Evolutionary conservation across 352 stramenopile species (phyloP).

Genomic region (Phytophthora syringae): DNA sequence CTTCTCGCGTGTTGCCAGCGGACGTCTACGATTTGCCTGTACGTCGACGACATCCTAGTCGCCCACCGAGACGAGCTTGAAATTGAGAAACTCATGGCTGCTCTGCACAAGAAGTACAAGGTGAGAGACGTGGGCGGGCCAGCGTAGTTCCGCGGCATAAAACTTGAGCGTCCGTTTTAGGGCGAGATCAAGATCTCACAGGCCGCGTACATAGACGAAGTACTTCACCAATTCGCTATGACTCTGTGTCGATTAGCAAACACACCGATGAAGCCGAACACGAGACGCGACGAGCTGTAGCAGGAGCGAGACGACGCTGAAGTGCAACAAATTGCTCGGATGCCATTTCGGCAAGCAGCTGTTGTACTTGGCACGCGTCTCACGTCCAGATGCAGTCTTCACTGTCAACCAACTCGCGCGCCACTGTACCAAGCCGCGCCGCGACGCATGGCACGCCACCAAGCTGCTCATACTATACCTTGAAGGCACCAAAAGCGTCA

Average conservation of each 20-base stretch:
- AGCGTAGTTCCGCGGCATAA: too few relatives aligned
- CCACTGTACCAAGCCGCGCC: background rate
- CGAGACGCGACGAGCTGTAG: background rate
- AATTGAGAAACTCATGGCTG: background rate
- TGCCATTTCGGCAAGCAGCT: background rate
- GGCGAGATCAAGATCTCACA: background rate
- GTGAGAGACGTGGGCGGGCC: too few relatives aligned
- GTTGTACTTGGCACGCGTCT: background rate
- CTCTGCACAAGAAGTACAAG: background rate
- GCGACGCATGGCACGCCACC: background rate
- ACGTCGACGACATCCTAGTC: constrained; percentile 6
- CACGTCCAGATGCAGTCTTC: background rate
- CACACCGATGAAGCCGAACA: background rate
- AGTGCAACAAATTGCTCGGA: background rate
- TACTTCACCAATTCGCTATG: background rate
- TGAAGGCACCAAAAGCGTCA: background rate
- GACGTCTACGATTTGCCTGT: constrained; percentile 1
- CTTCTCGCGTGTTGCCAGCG: background rate
- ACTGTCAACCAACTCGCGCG: constrained; percentile 5
- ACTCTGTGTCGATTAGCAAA: background rate
- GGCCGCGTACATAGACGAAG: background rate
- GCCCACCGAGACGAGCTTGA: background rate
- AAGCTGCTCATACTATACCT: constrained; percentile 8
- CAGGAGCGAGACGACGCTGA: background rate
- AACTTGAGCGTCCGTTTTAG: too few relatives aligned